Percentiles rank a stretch among this genome's conserved stretches.
phyloP scores from a whole-genome alignment of 768 basidiomycete genomes.

The Tephrocybe sp. region DNA sequence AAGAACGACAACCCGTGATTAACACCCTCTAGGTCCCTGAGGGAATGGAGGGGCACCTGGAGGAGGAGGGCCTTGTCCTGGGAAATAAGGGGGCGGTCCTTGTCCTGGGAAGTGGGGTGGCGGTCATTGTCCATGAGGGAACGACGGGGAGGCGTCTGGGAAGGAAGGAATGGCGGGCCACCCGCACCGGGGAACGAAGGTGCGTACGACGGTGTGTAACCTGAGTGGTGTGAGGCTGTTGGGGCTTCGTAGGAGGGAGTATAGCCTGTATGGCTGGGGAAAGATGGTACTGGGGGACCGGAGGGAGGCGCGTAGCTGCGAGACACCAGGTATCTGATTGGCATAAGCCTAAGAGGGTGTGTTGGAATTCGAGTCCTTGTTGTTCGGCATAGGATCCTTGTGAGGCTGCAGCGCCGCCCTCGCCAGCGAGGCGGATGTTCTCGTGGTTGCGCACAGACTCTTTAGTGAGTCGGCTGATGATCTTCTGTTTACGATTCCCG shows the following conservation, averaged over 20 bases:
- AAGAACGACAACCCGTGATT: too few species aligned
- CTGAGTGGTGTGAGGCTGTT: conserved; percentile 19
- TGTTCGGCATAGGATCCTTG: conserved; percentile 47
- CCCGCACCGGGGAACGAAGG: conserved; percentile 32
- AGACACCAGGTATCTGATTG: conserved; percentile 45
- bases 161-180: conserved; percentile 25
- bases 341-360: conserved; percentile 44
- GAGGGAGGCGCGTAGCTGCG: conserved; percentile 28
- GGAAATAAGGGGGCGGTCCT: too few species aligned
- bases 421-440: conserved; percentile 59
- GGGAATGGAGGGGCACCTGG: too few species aligned
- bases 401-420: conserved; percentile 44
- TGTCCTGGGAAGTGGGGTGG: too few species aligned
- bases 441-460: conserved; percentile 68
- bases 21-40: too few species aligned
- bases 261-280: conserved; percentile 12
- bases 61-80: too few species aligned
- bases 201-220: conserved; percentile 29
- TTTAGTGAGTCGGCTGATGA: conserved; percentile 58
- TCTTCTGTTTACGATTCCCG: conserved; percentile 42
- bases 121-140: conserved; percentile 21
- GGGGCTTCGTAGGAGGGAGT: conserved; percentile 15
- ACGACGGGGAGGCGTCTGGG: conserved; percentile 18
- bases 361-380: conserved; percentile 49
- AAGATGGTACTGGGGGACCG: conserved; percentile 15